phyloP scores from a whole-genome alignment of 1,139 yeast species.

The Yarrowia galli region DNA sequence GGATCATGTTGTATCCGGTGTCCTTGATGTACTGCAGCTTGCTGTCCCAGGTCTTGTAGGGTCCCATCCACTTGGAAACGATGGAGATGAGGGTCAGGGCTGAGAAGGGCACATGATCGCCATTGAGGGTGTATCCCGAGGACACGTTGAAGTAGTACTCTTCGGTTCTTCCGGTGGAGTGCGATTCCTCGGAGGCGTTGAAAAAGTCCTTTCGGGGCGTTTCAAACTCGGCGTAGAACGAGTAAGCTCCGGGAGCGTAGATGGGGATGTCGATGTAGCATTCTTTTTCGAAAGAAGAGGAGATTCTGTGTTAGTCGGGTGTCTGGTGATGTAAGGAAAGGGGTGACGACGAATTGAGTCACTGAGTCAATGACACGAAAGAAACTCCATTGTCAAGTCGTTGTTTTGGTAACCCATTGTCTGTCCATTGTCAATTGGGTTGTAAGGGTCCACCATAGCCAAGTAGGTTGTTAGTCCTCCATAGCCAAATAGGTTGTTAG shows the following conservation, averaged over 20 bases:
- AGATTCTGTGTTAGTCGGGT: constrained; percentile 24
- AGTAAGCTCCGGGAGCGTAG: constrained; percentile 85
- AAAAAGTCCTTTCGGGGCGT: constrained; percentile 28
- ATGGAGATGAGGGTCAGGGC: constrained; percentile 86
- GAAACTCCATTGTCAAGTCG: too few relatives aligned
- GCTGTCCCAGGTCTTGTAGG: constrained; percentile 65
- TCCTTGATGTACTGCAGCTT: constrained; percentile 65
- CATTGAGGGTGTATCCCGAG: constrained; percentile 70
- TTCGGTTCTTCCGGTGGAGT: constrained; percentile 52
- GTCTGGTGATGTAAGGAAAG: too few relatives aligned
- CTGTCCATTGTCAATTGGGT: too few relatives aligned
- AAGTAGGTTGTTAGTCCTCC: too few relatives aligned
- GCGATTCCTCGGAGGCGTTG: constrained; percentile 27
- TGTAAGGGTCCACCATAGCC: too few relatives aligned
- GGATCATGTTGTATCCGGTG: constrained; percentile 94
- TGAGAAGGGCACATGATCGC: constrained; percentile 70
- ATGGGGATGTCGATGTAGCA: constrained; percentile 75
- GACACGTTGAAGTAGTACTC: constrained; percentile 81
- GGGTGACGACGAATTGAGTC: background rate
- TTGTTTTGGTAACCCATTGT: too few relatives aligned
- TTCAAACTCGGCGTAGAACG: constrained; percentile 36
- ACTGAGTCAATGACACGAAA: too few relatives aligned
- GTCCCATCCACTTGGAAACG: constrained; percentile 91
- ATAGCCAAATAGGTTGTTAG: too few relatives aligned
- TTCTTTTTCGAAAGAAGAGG: constrained; percentile 59